Percentiles rank a stretch among this genome's conserved stretches.
Evolutionary conservation across 1,139 yeast species (phyloP).

Genomic region (Zhuliangozyma blackwelliae): DNA sequence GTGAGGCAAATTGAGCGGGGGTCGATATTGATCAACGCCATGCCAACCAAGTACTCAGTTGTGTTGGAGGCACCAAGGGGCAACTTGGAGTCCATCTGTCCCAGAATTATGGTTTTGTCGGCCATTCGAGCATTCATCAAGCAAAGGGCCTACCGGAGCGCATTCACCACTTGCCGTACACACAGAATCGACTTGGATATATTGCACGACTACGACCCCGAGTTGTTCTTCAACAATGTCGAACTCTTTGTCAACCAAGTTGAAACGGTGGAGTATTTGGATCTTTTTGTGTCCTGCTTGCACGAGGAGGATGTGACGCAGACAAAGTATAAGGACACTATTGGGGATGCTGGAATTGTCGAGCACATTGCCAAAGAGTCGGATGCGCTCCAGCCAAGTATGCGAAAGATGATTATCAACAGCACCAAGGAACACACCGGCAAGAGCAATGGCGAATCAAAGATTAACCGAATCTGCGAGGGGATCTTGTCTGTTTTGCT

Average conservation of each 20-base stretch:
- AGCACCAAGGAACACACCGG: constrained; percentile 23
- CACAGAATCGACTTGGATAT: constrained; percentile 91
- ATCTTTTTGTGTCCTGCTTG: constrained; percentile 80
- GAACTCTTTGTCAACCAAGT: constrained; percentile 71
- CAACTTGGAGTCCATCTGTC: constrained; percentile 88
- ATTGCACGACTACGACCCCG: constrained; percentile 81
- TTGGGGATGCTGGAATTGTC: constrained; percentile 18
- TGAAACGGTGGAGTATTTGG: constrained; percentile 69
- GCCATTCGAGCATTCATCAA: constrained; percentile 73
- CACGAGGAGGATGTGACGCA: constrained; percentile 82
- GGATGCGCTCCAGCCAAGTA: constrained; percentile 11
- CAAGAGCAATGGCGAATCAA: constrained; percentile 27
- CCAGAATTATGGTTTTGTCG: constrained; percentile 85
- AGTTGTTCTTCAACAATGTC: constrained; percentile 57
- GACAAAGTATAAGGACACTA: constrained; percentile 80
- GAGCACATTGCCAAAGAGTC: constrained; percentile 7
- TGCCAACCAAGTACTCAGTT: constrained; percentile 81
- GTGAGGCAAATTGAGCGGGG: constrained; percentile 89
- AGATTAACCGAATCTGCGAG: constrained; percentile 75
- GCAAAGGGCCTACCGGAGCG: constrained; percentile 54
- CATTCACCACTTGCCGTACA: constrained; percentile 79
- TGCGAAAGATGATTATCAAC: constrained; percentile 24
- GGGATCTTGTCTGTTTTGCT: constrained; percentile 57
- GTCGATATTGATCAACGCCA: constrained; percentile 69
- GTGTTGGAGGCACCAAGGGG: constrained; percentile 95